Evolutionary conservation across 2,329 filamentous ascomycete species (phyloP).

Genomic region (Fulvia fulva): DNA sequence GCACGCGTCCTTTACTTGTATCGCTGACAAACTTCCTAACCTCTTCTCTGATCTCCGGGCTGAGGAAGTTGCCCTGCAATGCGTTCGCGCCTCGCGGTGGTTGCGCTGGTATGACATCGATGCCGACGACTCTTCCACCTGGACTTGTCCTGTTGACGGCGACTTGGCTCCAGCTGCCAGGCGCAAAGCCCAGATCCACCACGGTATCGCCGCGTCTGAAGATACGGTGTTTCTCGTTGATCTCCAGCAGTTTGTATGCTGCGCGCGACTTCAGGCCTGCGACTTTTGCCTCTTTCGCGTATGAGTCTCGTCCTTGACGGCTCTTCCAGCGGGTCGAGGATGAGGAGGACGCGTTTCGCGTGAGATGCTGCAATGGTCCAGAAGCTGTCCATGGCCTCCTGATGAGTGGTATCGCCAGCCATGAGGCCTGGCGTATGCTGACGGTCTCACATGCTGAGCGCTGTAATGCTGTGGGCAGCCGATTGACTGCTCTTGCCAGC

Average conservation of each 20-base stretch:
- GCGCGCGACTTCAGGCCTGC: constrained; percentile 82
- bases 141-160: constrained; percentile 75
- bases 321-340: constrained; percentile 79
- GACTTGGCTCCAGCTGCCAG: constrained; percentile 68
- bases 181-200: constrained; percentile 82
- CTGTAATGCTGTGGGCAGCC: constrained; percentile 8
- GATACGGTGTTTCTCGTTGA: constrained; percentile 75
- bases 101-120: constrained; percentile 89
- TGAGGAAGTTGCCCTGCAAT: constrained; percentile 91
- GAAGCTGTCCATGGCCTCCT: neutral
- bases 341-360: constrained; percentile 28
- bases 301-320: constrained; percentile 70
- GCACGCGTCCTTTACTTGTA: constrained; percentile 54
- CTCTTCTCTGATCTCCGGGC: constrained; percentile 66
- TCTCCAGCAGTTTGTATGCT: constrained; percentile 88
- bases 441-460: neutral
- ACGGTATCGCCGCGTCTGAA: constrained; percentile 81
- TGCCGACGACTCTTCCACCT: constrained; percentile 70
- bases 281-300: constrained; percentile 70
- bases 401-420: neutral
- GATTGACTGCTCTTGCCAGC: constrained; percentile 17
- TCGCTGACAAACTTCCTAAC: constrained; percentile 72
- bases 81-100: constrained; percentile 89
- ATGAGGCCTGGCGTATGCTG: neutral
- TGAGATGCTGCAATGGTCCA: neutral